Evolutionary conservation across 768 basidiomycete species (phyloP).

Genomic region (Lactifluus pinguis): DNA sequence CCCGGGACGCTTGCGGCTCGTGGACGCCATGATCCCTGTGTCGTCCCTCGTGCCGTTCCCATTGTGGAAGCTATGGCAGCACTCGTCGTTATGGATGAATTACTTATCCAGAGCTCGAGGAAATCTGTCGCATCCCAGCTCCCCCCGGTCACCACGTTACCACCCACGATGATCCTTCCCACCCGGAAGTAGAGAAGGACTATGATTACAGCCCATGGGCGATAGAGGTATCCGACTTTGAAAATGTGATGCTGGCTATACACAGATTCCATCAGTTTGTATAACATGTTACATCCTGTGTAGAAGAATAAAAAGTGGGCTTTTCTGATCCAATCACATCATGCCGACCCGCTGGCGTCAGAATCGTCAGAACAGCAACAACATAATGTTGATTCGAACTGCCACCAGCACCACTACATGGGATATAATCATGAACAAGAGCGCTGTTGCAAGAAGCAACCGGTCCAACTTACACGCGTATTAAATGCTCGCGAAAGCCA

Average conservation of each 20-base stretch:
- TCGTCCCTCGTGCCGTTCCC: constrained; percentile 92
- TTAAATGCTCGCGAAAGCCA: constrained; percentile 69
- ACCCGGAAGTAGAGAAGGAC: not conserved
- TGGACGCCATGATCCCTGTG: constrained; percentile 95
- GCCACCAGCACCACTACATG: constrained; percentile 80
- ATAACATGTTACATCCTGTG: not conserved
- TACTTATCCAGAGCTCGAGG: constrained; percentile 84
- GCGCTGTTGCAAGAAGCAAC: not conserved
- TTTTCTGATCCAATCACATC: not conserved
- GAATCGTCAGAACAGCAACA: constrained; percentile 47
- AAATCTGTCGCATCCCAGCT: constrained; percentile 63
- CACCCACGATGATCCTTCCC: constrained; percentile 70
- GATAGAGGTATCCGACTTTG: constrained; percentile 9
- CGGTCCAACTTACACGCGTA: constrained; percentile 43
- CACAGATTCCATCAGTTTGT: constrained; percentile 6
- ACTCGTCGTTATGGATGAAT: constrained; percentile 88
- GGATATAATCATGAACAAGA: not conserved
- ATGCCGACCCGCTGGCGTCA: constrained; percentile 38
- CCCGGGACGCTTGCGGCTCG: constrained; percentile 80
- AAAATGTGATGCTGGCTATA: constrained; percentile 8
- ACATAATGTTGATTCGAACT: constrained; percentile 51
- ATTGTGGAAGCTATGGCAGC: constrained; percentile 99
- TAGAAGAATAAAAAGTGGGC: not conserved
- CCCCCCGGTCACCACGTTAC: constrained; percentile 82
- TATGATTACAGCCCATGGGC: not conserved